Base-by-base conservation (phyloP, 305 asterid species). In the Rubia tinctorum region DNA sequence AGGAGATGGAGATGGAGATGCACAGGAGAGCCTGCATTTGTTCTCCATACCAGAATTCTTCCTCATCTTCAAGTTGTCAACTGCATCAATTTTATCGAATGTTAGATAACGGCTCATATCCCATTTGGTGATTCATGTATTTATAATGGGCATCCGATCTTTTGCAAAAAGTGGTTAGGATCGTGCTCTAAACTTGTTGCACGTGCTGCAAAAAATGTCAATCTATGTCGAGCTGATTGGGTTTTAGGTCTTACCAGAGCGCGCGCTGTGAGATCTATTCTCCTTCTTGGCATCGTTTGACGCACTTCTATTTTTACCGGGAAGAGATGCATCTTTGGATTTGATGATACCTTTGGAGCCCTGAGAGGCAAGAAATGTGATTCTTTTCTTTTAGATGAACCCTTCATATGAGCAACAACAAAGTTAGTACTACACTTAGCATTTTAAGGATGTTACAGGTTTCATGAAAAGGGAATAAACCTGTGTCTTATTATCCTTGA, bases 321-420 rank as follows among this genome's bases (percentile, higher is more conserved):
- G 40, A 71, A 69, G 8, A 49, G 34, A 66, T 66, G 68, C 39
- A 7, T 71, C 23, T 39, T 66, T 65, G 66, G 25, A n/a, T 76
- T 44, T 8, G 79, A 67, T 51, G 64, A 58, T 5, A 63, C 72
- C 72, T 73, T 84, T 8, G 84, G 81, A 74, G 80, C 83, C 82
- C 77, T 88, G 51, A 69, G 78, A 45, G 77, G 66, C 64, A 63
- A 71, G 42, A 20, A 37, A 70, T 20, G 15, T 11, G 34, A 34
- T 69, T 59, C 75, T 25, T 69, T 73, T 45, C 72, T 71, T 68
- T 71, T 53, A 42, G 59, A 44, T 51, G 47, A 44, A 53, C 74
- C 51, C 93, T 81, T 51, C 49, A 79, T 37, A 44, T 13, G 45
- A 51, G 45, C 59, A 14, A 70, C 1, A 49, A 44, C 14, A n/a